Conservation (phyloP, 1,139 yeast species). For the Yamadazyma oceani region DNA sequence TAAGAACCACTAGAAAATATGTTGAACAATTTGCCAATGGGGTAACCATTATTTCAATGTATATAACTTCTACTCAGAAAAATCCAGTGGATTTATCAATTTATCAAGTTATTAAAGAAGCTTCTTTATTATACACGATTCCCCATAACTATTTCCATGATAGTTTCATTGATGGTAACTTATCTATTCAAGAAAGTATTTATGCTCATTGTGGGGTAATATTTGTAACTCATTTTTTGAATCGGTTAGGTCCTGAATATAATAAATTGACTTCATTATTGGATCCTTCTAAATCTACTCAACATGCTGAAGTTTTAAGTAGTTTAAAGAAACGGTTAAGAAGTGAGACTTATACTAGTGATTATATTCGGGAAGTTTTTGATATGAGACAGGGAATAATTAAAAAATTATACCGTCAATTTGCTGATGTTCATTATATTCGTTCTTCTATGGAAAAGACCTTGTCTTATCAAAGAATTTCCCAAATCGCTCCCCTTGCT, state of each 20-base stretch:
- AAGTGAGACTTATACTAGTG: conserved; percentile 90
- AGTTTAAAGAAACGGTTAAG: conserved; percentile 86
- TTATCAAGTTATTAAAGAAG: conserved; percentile 91
- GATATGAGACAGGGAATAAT: conserved; percentile 69
- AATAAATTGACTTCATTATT: conserved; percentile 65
- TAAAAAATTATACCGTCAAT: conserved; percentile 83
- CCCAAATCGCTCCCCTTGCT: conserved; percentile 73
- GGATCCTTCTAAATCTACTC: conserved; percentile 57
- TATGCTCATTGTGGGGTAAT: conserved; percentile 94
- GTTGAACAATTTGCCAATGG: conserved; percentile 95
- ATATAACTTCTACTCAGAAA: conserved; percentile 59
- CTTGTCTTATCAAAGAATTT: conserved; percentile 82
- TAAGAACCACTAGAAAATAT: conserved; percentile 83
- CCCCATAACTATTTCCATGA: conserved; percentile 84
- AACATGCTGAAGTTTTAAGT: conserved; percentile 73
- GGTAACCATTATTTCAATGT: conserved; percentile 81
- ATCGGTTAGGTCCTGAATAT: conserved; percentile 91
- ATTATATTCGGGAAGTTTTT: conserved; percentile 77
- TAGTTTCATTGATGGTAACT: conserved; percentile 70
- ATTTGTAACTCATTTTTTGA: conserved; percentile 90
- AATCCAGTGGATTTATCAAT: conserved; percentile 69
- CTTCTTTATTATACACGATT: conserved; percentile 85
- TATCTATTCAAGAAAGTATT: conserved; percentile 90
- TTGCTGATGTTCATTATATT: conserved; percentile 88
- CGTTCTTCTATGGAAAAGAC: conserved; percentile 76